phyloP scores from a whole-genome alignment of 2,329 filamentous ascomycete genomes.

The Colletotrichum cuscutae region DNA sequence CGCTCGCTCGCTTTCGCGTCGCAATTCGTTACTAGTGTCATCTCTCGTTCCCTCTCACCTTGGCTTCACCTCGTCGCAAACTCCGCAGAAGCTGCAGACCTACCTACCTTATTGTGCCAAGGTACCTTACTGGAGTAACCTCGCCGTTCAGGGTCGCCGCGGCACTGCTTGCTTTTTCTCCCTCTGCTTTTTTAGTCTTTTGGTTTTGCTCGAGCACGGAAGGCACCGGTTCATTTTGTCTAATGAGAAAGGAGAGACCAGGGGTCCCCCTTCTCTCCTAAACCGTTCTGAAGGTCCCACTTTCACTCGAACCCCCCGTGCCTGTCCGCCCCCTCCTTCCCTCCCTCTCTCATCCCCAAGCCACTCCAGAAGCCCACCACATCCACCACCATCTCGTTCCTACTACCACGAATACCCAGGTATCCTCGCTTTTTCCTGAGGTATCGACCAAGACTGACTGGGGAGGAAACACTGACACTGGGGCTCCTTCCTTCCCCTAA shows the following conservation, averaged over 20 bases:
- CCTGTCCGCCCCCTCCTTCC: neutral
- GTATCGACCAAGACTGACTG: neutral
- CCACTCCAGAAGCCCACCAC: neutral
- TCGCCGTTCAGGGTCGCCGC: neutral
- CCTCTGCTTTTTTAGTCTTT: constrained; percentile 15
- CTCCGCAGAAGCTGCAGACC: neutral
- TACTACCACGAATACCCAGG: neutral
- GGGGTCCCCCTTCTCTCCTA: constrained; percentile 30
- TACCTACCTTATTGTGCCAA: too few species aligned
- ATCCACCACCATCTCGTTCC: neutral
- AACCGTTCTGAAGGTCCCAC: constrained; percentile 26
- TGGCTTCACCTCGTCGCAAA: neutral
- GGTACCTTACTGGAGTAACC: too few species aligned
- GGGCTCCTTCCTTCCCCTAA: constrained; percentile 14
- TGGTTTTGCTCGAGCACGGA: constrained; percentile 17
- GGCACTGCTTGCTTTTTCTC: constrained; percentile 1
- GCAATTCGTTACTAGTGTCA: neutral
- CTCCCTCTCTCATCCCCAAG: neutral
- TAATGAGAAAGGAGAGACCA: constrained; percentile 31
- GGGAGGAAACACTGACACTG: constrained; percentile 5
- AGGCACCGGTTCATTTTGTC: constrained; percentile 2
- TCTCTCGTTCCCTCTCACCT: neutral
- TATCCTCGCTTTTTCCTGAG: neutral
- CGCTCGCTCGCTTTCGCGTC: constrained; percentile 23
- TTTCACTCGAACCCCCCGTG: constrained; percentile 4